Evolutionary conservation across 225 moss, liverwort and hornwort species (phyloP).

Genomic region (Marchantia paleacea): DNA sequence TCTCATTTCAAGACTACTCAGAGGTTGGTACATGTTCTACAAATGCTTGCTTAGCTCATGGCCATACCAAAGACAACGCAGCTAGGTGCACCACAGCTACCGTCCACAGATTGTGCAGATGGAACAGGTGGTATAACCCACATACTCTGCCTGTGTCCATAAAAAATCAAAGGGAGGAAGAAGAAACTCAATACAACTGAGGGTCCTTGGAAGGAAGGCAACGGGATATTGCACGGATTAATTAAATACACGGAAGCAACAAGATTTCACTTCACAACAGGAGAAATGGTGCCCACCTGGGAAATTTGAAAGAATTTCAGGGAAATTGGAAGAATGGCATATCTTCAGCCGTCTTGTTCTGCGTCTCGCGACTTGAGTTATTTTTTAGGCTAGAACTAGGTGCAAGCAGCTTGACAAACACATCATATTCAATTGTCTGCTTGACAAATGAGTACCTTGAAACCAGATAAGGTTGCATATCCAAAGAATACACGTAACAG

Average conservation of each 20-base stretch:
- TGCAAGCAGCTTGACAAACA: slow-evolving; percentile 4
- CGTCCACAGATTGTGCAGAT: neutral
- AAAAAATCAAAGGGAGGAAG: neutral
- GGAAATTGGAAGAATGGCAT: neutral
- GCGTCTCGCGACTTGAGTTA: slow-evolving; percentile 7
- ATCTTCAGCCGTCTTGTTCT: slow-evolving; percentile 5
- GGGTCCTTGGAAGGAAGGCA: neutral
- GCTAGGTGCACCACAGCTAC: neutral
- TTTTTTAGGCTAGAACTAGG: slow-evolving; percentile 4
- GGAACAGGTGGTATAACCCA: neutral
- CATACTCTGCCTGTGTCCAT: neutral
- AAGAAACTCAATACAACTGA: neutral
- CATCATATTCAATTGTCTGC: neutral
- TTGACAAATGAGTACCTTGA: slow-evolving; percentile 6
- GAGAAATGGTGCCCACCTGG: slow-evolving; percentile 13
- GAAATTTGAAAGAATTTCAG: neutral
- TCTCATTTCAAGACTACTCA: neutral
- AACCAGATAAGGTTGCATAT: neutral
- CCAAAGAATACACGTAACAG: neutral
- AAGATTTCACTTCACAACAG: neutral
- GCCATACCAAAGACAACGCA: neutral
- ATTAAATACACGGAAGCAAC: neutral
- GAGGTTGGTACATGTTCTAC: neutral
- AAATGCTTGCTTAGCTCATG: neutral
- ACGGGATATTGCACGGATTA: neutral